Conservation (phyloP, 139 green algal genomes). For the Ettlia oleoabundans region DNA sequence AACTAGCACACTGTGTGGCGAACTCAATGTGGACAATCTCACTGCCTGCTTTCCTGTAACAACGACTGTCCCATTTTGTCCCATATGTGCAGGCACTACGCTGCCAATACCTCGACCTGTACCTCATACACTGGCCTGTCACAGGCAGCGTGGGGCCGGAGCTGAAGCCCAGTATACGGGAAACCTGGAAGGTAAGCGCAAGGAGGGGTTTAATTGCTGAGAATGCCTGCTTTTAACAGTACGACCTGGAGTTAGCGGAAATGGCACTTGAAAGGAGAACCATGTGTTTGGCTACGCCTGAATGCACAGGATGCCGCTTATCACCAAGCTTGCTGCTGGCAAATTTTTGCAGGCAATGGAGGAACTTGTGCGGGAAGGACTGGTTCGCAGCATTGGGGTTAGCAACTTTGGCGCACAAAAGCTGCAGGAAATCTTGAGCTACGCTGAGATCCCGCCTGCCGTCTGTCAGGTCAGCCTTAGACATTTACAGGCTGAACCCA, state of each 20-base stretch:
- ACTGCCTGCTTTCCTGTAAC: neutral
- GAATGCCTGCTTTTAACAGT: too few species aligned
- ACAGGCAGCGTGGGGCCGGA: slow-evolving; percentile 61
- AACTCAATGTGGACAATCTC: too few species aligned
- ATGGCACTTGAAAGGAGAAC: too few species aligned
- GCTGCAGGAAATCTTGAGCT: slow-evolving; percentile 64
- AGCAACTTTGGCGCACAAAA: slow-evolving; percentile 84
- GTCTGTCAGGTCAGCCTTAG: slow-evolving; percentile 74
- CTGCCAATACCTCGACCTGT: slow-evolving; percentile 89
- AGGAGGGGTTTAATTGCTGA: too few species aligned
- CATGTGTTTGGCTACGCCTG: too few species aligned
- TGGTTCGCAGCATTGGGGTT: slow-evolving; percentile 81
- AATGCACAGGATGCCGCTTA: too few species aligned
- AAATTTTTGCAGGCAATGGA: slow-evolving; percentile 56
- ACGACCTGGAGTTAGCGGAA: too few species aligned
- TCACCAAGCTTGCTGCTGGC: too few species aligned
- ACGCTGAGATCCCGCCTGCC: slow-evolving; percentile 62
- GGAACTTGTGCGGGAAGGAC: slow-evolving; percentile 70
- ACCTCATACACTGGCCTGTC: slow-evolving; percentile 72
- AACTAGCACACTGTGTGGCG: neutral
- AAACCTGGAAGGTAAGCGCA: too few species aligned
- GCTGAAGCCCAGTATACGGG: slow-evolving; percentile 56
- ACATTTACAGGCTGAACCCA: too few species aligned
- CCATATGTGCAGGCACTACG: slow-evolving; percentile 71
- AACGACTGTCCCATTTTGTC: neutral